Evolutionary conservation across 202 grass and related monocot species (phyloP).

Genomic region (Panicum virgatum): DNA sequence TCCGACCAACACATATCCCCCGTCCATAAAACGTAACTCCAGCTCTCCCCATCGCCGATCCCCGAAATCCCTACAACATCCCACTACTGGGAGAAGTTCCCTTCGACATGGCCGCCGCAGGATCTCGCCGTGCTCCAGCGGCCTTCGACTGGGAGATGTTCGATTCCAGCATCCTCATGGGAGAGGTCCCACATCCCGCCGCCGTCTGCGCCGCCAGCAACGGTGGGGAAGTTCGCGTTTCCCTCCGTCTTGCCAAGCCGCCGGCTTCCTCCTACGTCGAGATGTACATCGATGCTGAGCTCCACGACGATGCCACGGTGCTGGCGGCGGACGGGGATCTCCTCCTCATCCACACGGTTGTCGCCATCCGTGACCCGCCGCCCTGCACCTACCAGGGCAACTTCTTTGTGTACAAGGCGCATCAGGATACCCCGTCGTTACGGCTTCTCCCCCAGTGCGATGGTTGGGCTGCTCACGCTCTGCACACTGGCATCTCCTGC

Average conservation of each 20-base stretch:
- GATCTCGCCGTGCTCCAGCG: too few species aligned
- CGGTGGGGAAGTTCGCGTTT: neutral
- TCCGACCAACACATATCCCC: too few species aligned
- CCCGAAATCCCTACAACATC: too few species aligned
- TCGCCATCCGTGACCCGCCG: neutral
- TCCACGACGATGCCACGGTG: neutral
- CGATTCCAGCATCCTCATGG: too few species aligned
- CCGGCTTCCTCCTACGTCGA: neutral
- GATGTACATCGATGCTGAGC: neutral
- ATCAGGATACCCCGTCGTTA: neutral
- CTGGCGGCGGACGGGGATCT: neutral
- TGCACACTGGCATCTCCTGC: neutral
- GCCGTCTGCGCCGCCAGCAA: neutral
- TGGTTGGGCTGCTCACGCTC: neutral
- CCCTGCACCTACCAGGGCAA: neutral
- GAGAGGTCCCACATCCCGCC: neutral
- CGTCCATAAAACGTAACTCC: too few species aligned
- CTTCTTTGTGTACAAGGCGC: neutral
- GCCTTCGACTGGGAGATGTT: too few species aligned
- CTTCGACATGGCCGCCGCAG: too few species aligned
- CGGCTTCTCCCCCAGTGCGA: neutral
- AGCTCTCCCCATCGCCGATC: too few species aligned
- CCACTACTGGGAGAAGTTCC: too few species aligned
- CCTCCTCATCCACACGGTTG: neutral
- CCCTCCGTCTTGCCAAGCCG: neutral